Evolutionary conservation across 257 asterid species (phyloP), one percentile per base, ranked within the genome.

Genomic region (Schizonepeta tenuifolia): DNA sequence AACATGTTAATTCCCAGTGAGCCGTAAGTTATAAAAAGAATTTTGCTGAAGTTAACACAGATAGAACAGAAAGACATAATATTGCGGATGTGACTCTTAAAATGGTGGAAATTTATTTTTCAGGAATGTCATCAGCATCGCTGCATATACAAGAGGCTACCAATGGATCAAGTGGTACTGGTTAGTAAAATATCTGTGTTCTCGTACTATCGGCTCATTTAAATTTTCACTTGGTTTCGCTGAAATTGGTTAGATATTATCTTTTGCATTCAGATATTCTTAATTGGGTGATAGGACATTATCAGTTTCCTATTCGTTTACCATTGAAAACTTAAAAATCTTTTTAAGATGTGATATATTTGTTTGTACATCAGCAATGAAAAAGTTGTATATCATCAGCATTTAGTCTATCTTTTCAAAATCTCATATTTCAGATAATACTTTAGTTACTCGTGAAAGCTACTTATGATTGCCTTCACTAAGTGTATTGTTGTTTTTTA

Each of bases 111-210:
- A 58, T 76, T 38, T 69, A 10, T n/a, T 79, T 74, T 62, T 71
- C 93, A 94, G 99, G 99, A 54, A 64, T 91, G 75, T 94, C 99
- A 54, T 86, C 97, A 9, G 99, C 97, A 9, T 86, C 99, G 13
- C 80, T 94, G 78, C 88, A 89, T 83, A 91, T 94, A 72, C 79
- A 76, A 63, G 90, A 89, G 46, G 67, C 86, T 58, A 83, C 72
- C 20, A 79, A 83, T 72, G 92, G 84, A 78, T 77, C 91, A 38
- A 77, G 79, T 70, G 65, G 82, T 70, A 84, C 89, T 50, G 97
- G 97, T 91, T 56, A 64, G 89, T 82, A 53, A 47, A 21, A 50
- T 60, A 41, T 21, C 10, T 75, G 70, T 53, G 20, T 60, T 28
- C 18, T 17, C 56, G 8, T 20, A 15, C 56, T 10, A 35, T 70